Conservation (phyloP, 768 basidiomycete species). For the Xanthoconium stramineum region DNA sequence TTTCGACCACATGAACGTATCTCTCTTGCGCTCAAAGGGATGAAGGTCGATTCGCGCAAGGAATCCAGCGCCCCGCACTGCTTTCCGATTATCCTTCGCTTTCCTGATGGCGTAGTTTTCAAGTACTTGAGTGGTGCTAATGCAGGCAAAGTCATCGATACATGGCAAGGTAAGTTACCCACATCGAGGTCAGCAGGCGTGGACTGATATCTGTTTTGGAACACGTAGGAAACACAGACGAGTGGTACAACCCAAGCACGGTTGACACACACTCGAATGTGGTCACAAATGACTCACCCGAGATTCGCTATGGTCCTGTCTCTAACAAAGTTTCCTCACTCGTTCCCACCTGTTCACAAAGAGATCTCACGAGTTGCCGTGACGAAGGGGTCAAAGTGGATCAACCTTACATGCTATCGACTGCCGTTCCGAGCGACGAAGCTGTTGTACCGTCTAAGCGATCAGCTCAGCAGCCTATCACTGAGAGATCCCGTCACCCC, state of each 20-base stretch:
- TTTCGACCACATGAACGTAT: constrained; percentile 43
- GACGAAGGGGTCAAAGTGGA: background rate
- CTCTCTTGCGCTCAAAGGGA: constrained; percentile 47
- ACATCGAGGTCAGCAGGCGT: background rate
- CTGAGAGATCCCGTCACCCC: background rate
- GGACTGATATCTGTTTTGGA: background rate
- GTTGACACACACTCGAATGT: constrained; percentile 12
- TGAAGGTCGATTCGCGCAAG: constrained; percentile 29
- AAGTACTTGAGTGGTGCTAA: constrained; percentile 34
- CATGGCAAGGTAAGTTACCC: constrained; percentile 37
- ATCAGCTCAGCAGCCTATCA: background rate
- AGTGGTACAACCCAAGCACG: constrained; percentile 25
- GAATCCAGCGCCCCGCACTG: constrained; percentile 28
- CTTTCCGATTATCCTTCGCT: constrained; percentile 42
- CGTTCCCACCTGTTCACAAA: background rate
- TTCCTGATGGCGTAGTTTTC: constrained; percentile 40
- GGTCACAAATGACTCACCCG: constrained; percentile 7
- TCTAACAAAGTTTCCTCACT: background rate
- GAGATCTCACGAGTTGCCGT: background rate
- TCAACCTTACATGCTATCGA: background rate
- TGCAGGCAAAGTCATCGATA: constrained; percentile 34
- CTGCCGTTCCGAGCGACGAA: background rate
- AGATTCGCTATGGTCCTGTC: background rate
- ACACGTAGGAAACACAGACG: constrained; percentile 16
- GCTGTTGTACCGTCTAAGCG: background rate